These are phyloP conservation scores for Aureococcus anophagefferens DNA, from an alignment of 108 stramenopile genomes.

Conservation along the genomic window DNA sequence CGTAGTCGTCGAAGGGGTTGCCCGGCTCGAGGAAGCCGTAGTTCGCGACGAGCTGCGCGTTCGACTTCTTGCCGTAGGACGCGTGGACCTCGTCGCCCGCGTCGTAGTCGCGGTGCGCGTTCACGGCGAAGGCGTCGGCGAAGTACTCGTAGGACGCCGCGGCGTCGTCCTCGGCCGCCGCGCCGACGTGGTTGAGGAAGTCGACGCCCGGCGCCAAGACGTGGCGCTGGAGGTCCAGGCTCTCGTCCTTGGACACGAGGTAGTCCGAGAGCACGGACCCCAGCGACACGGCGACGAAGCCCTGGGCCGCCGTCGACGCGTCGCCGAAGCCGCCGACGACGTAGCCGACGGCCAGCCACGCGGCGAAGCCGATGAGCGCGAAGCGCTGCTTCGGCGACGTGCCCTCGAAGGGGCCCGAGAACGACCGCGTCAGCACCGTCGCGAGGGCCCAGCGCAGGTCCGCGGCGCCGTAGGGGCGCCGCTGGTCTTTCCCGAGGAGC, in stretches of 20 bases:
- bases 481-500: too few relatives aligned
- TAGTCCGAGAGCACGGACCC: neutral
- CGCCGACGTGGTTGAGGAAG: neutral
- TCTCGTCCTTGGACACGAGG: neutral
- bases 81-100: neutral
- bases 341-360: neutral
- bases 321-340: neutral
- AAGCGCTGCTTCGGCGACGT: neutral
- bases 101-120: neutral
- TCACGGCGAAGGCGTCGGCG: neutral
- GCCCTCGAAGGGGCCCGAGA: neutral
- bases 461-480: neutral
- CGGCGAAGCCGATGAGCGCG: neutral
- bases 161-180: neutral
- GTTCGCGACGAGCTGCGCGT: neutral
- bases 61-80: constrained; percentile 6
- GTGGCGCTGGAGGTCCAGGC: neutral
- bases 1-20: constrained; percentile 6
- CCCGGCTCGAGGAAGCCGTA: constrained; percentile 2
- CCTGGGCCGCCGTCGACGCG: neutral
- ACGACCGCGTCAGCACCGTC: neutral
- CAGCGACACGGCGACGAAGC: neutral
- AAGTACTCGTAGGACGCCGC: neutral
- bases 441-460: neutral
- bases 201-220: neutral